phyloP scores from a whole-genome alignment of 2,329 filamentous ascomycete species.

The Plectosphaerella plurivora region DNA sequence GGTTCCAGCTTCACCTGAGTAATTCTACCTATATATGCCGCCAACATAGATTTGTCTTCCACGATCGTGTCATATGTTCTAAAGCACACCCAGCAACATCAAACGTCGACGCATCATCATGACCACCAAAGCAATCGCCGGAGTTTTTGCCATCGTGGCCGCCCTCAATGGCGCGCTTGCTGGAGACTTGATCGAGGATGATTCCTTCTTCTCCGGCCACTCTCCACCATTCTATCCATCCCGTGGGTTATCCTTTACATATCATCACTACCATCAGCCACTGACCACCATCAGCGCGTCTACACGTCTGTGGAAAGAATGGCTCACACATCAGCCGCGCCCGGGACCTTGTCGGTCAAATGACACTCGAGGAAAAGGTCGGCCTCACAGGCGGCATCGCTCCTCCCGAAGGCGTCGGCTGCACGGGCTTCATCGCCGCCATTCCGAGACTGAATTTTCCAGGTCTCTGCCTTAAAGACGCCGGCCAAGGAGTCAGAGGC shows the following conservation, averaged over 20 bases:
- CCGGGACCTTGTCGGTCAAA: conserved; percentile 51
- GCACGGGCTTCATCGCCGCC: conserved; percentile 38
- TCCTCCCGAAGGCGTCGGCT: conserved; percentile 48
- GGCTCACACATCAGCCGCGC: conserved; percentile 54
- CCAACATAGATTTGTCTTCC: not conserved
- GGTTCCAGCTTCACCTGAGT: too few relatives aligned
- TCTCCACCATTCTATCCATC: conserved; percentile 20
- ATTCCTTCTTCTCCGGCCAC: conserved; percentile 4
- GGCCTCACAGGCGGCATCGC: conserved; percentile 52
- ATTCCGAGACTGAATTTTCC: conserved; percentile 32
- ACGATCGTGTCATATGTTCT: not conserved
- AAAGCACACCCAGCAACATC: not conserved
- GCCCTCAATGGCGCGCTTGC: not conserved
- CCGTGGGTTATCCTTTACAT: conserved; percentile 9
- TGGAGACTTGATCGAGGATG: not conserved
- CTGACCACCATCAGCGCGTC: conserved; percentile 19
- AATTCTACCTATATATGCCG: not conserved
- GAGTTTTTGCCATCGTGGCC: not conserved
- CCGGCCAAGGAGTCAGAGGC: conserved; percentile 28
- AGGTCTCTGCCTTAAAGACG: conserved; percentile 37
- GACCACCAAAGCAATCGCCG: not conserved
- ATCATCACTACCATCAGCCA: not conserved
- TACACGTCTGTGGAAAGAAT: conserved; percentile 36
- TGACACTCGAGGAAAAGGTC: conserved; percentile 64
- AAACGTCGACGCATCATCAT: not conserved